Evolutionary conservation across 257 asterid species (phyloP), one percentile per base, ranked within the genome.

Genomic region (Plantago major): DNA sequence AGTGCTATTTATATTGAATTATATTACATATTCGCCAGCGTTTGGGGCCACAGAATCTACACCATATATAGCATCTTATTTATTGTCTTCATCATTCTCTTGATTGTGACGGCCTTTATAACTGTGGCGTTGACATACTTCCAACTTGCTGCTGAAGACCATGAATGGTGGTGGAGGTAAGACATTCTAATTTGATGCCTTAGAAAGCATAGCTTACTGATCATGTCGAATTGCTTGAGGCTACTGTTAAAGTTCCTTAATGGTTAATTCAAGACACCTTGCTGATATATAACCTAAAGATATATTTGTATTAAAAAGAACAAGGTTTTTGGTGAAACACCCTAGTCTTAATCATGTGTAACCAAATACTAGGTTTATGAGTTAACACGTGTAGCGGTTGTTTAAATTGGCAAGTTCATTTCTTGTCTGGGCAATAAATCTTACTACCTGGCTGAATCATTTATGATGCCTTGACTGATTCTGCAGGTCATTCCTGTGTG

Each of bases 111-210:
- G 19, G 96, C 96, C 14, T 89, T 89, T 58, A 89, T 89, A 22
- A 89, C 95, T 5, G 93, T 89, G 69, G 96, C 96, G 0, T 75
- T 86, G 79, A 86, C 95, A 11, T 89, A 89, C 55, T 89, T 89
- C 76, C 96, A 89, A 55, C 95, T 89, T 58, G 96, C 95, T 67
- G 96, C 96, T 45, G 96, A 89, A 80, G 96, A 88, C 65, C 96
- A 89, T 69, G 88, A 86, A 73, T 88, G 96, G 96, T 88, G 96
- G 96, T 88, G 96, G 96, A 89, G 96, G 96, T 88, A 83, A 67
- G 79, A 55, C 62, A 22, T 52, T 13, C 47, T 53, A n/a, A 18
- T 6, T 49, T 5, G 16, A 8, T 55, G 40, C 7, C n/a, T n/a
- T 28, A 26, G 13, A 18, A 9, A 53, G 5, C 40, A 53, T 53